A percentile compares a stretch with the other conserved stretches of the same genome.
Evolutionary conservation across 192 early-diverging fungal genomes (phyloP).

Genomic region (Entomortierella chlamydospora): DNA sequence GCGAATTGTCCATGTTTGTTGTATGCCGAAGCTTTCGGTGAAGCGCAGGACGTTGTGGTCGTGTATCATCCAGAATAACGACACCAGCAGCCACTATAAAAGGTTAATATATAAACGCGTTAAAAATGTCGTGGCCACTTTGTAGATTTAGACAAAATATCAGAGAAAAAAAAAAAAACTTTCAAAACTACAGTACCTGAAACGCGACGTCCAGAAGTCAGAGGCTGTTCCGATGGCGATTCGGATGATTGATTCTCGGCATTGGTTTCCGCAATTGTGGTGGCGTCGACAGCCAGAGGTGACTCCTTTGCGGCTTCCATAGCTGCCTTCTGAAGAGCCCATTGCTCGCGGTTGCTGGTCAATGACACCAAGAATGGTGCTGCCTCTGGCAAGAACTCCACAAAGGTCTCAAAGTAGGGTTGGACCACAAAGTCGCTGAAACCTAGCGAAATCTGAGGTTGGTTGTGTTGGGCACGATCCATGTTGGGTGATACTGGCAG

Average conservation of each 20-base stretch:
- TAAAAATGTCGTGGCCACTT: too few relatives aligned
- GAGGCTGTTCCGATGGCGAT: slow-evolving; percentile 21
- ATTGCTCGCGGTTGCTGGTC: slow-evolving; percentile 64
- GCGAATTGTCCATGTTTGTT: slow-evolving; percentile 22
- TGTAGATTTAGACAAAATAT: too few relatives aligned
- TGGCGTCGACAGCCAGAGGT: background rate
- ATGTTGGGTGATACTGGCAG: slow-evolving; percentile 91
- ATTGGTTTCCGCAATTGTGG: background rate
- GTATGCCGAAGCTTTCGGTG: slow-evolving; percentile 29
- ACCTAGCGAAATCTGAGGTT: slow-evolving; percentile 80
- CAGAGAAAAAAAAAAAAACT: background rate
- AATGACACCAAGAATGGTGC: slow-evolving; percentile 69
- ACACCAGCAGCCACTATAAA: slow-evolving; percentile 45
- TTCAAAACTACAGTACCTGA: slow-evolving; percentile 17
- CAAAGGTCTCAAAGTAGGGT: slow-evolving; percentile 88
- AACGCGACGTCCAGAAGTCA: slow-evolving; percentile 34
- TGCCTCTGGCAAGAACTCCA: slow-evolving; percentile 79
- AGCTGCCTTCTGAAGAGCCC: slow-evolving; percentile 58
- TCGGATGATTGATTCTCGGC: background rate
- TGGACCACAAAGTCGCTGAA: slow-evolving; percentile 89
- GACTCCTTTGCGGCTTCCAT: background rate
- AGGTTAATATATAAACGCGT: background rate
- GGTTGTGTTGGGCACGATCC: slow-evolving; percentile 80
- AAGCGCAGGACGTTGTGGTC: slow-evolving; percentile 11
- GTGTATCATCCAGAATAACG: slow-evolving; percentile 32